A percentile compares a stretch with the other conserved stretches of the same genome.
Conservation (phyloP, 495 filamentous ascomycete genomes). For the Daldinia bambusicola region DNA sequence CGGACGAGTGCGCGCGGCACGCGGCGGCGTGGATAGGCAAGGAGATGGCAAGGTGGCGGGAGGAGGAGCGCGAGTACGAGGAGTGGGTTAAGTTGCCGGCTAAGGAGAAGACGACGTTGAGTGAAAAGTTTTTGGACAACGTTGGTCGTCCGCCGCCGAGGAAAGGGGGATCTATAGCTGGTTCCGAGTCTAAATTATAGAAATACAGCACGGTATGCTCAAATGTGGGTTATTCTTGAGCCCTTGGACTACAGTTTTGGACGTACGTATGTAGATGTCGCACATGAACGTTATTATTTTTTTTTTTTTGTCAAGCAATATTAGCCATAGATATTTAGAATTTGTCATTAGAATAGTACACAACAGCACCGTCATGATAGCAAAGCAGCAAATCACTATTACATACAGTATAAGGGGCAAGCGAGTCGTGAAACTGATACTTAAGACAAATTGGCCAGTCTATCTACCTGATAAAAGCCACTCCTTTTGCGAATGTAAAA, state of each 20-base stretch:
- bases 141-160: slow-evolving; percentile 49
- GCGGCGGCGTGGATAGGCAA: slow-evolving; percentile 69
- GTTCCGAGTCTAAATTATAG: slow-evolving; percentile 41
- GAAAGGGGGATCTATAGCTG: slow-evolving; percentile 7
- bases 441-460: slow-evolving; percentile 47
- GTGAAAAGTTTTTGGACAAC: slow-evolving; percentile 64
- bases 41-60: slow-evolving; percentile 72
- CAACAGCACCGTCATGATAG: not conserved
- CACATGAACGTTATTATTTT: not conserved
- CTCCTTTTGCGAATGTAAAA: slow-evolving; percentile 33
- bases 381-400: slow-evolving; percentile 18
- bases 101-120: slow-evolving; percentile 67
- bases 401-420: not conserved
- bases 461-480: slow-evolving; percentile 47
- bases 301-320: not conserved
- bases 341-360: not conserved
- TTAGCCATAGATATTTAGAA: not conserved
- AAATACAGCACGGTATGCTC: not conserved
- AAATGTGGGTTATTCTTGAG: not conserved
- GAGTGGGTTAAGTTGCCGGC: slow-evolving; percentile 61
- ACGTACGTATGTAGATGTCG: not conserved
- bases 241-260: not conserved
- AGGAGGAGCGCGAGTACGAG: slow-evolving; percentile 69
- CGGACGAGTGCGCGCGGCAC: slow-evolving; percentile 69
- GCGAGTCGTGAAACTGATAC: slow-evolving; percentile 35